phyloP scores from a whole-genome alignment of 352 stramenopile genomes.

The Phytophthora pluvialis region DNA sequence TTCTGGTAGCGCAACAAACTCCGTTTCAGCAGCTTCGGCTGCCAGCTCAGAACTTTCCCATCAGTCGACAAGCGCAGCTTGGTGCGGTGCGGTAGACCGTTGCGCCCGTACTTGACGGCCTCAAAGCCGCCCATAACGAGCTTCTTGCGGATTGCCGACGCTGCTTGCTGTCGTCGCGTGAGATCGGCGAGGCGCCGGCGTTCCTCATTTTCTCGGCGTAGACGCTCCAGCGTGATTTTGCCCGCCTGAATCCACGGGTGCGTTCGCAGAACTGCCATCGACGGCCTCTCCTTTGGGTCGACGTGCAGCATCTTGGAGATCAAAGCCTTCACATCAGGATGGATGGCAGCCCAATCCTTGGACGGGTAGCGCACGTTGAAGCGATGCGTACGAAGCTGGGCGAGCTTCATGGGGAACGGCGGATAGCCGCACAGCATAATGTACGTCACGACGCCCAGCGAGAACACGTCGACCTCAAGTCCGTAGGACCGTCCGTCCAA shows the following conservation, averaged over 20 bases:
- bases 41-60: constrained; percentile 75
- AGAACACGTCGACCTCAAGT: constrained; percentile 89
- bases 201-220: constrained; percentile 52
- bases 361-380: constrained; percentile 87
- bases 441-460: constrained; percentile 89
- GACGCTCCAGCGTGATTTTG: constrained; percentile 50
- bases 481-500: constrained; percentile 84
- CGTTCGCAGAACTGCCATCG: constrained; percentile 56
- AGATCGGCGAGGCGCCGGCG: constrained; percentile 54
- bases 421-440: constrained; percentile 90
- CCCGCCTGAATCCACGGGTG: constrained; percentile 76
- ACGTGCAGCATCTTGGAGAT: constrained; percentile 82
- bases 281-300: constrained; percentile 67
- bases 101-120: constrained; percentile 84
- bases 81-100: constrained; percentile 76
- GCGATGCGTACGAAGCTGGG: constrained; percentile 77
- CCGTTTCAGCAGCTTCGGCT: constrained; percentile 79
- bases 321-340: constrained; percentile 72
- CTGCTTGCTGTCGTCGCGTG: constrained; percentile 66
- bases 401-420: constrained; percentile 89
- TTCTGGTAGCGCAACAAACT: constrained; percentile 77
- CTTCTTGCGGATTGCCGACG: constrained; percentile 71
- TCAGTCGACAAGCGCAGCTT: constrained; percentile 77
- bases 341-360: constrained; percentile 78
- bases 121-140: constrained; percentile 74